A percentile compares a stretch with the other conserved stretches of the same genome.
phyloP scores from a whole-genome alignment of 768 basidiomycete genomes.

The Cyathus striatus region DNA sequence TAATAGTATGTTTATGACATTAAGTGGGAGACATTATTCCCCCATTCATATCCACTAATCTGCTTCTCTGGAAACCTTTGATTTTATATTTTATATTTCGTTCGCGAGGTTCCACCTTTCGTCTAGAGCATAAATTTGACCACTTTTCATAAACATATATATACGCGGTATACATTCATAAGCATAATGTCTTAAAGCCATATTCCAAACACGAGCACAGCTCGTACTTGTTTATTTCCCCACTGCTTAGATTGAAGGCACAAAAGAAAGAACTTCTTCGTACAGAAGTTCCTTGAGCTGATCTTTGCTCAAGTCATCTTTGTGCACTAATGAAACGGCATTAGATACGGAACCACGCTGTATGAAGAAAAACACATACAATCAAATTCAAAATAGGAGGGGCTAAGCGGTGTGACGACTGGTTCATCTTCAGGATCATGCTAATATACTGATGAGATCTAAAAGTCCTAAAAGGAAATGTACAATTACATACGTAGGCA shows the following conservation, averaged over 20 bases:
- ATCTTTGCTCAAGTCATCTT: slow-evolving; percentile 71
- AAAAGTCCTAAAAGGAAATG: background rate
- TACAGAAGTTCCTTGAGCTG: slow-evolving; percentile 83
- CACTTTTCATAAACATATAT: no score
- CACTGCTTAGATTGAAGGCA: slow-evolving; percentile 48
- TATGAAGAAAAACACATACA: slow-evolving; percentile 33
- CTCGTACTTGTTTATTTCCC: slow-evolving; percentile 1
- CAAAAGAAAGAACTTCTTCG: slow-evolving; percentile 78
- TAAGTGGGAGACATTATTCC: no score
- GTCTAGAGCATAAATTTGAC: no score
- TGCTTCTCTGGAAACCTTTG: no score
- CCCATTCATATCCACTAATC: no score
- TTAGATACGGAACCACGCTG: slow-evolving; percentile 4
- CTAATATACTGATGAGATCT: slow-evolving; percentile 23
- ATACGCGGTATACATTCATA: background rate
- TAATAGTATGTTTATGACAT: no score
- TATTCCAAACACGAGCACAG: background rate
- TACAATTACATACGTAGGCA: slow-evolving; percentile 51
- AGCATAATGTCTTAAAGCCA: background rate
- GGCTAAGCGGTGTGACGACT: slow-evolving; percentile 68
- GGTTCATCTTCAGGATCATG: slow-evolving; percentile 93
- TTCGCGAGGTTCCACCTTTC: no score
- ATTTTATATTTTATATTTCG: no score
- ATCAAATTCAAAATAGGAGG: slow-evolving; percentile 90
- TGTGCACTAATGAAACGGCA: slow-evolving; percentile 39